Conservation (phyloP, 805 yeast species). For the Ogataea thermomethanolica region DNA sequence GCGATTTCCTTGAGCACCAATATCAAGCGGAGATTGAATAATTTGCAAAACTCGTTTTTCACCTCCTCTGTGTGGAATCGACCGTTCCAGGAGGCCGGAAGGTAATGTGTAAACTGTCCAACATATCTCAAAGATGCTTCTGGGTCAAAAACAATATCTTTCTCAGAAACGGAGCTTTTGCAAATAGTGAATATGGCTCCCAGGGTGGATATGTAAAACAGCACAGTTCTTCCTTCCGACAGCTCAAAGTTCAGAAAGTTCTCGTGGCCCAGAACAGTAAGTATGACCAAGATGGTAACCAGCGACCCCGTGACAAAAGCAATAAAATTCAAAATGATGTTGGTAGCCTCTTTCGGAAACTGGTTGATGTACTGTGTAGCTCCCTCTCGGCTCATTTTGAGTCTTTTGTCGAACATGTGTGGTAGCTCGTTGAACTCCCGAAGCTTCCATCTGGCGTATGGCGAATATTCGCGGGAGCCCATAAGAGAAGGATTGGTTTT, state of each 20-base stretch:
- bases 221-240: conserved; percentile 71
- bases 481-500: conserved; percentile 82
- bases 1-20: conserved; percentile 73
- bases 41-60: conserved; percentile 73
- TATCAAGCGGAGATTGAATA: conserved; percentile 71
- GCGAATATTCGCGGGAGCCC: conserved; percentile 85
- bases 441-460: conserved; percentile 91
- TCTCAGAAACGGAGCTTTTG: conserved; percentile 63
- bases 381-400: conserved; percentile 71
- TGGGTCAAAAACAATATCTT: conserved; percentile 78
- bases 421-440: conserved; percentile 92
- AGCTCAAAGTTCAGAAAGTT: conserved; percentile 86
- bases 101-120: conserved; percentile 83
- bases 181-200: conserved; percentile 89
- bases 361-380: conserved; percentile 85
- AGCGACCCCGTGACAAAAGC: conserved; percentile 84
- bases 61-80: conserved; percentile 80
- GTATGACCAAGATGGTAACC: conserved; percentile 78
- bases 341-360: conserved; percentile 78
- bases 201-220: conserved; percentile 83
- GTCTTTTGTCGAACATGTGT: conserved; percentile 78
- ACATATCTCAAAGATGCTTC: conserved; percentile 80
- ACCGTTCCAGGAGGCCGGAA: conserved; percentile 86
- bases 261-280: conserved; percentile 83
- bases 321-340: conserved; percentile 52